A percentile compares a stretch with the other conserved stretches of the same genome.
phyloP scores from a whole-genome alignment of 106 monocot genomes.

The Narthecium ossifragum region DNA sequence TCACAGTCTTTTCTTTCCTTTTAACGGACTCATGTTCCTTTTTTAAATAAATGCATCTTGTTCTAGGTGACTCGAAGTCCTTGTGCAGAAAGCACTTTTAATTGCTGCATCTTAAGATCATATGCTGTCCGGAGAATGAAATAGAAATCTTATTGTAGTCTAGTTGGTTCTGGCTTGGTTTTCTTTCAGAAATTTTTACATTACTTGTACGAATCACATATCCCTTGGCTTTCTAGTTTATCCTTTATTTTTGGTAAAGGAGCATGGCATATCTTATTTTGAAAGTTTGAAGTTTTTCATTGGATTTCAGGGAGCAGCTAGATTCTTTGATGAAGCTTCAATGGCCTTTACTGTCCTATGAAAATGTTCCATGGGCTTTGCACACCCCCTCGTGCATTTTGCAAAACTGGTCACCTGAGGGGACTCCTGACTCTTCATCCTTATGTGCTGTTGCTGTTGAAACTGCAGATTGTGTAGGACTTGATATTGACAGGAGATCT shows the following conservation, averaged over 20 bases:
- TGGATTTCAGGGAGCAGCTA: slow-evolving; percentile 81
- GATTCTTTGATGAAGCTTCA: slow-evolving; percentile 64
- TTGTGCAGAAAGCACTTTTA: no score
- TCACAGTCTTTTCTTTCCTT: neutral
- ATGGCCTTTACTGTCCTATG: slow-evolving; percentile 48
- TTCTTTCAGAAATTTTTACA: no score
- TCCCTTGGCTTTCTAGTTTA: no score
- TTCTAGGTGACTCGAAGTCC: no score
- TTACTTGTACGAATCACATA: no score
- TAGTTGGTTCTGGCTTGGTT: no score
- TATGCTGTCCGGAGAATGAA: no score
- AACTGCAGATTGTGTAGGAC: slow-evolving; percentile 17
- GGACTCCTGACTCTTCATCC: slow-evolving; percentile 15
- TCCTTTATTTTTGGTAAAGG: no score
- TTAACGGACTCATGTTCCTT: no score
- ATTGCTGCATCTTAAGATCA: no score
- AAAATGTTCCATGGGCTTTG: slow-evolving; percentile 73
- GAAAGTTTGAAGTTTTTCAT: slow-evolving; percentile 40
- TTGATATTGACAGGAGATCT: slow-evolving; percentile 48
- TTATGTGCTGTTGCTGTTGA: slow-evolving; percentile 16
- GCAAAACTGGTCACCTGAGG: slow-evolving; percentile 47
- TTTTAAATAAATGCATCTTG: no score
- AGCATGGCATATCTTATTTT: slow-evolving; percentile 27
- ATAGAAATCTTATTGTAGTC: no score
- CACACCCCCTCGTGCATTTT: slow-evolving; percentile 57